Evolutionary conservation across 768 basidiomycete species (phyloP), one percentile per base, ranked within the genome.

Genomic region (Suillus paluster): DNA sequence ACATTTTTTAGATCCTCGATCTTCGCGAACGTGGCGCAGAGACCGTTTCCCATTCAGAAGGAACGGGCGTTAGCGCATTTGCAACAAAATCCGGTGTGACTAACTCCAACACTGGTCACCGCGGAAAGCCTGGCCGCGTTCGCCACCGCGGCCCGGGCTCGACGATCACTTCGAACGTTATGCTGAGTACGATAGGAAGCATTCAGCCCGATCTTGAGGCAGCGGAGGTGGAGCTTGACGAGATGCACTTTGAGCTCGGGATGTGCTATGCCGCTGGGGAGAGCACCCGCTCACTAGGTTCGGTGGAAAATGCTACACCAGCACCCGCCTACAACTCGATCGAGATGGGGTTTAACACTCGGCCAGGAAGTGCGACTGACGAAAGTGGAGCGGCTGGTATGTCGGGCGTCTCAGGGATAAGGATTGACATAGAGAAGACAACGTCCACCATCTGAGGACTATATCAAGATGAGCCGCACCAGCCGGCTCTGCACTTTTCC

Each of bases 1-100:
- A 21, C 52, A n/a, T 34, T 14, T 19, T n/a, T 34, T 61, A 90
- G 89, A 92, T 93, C 71, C 84, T 93, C 60, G 91, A 93, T 71
- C 84, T 93, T 63, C 89, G 89, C 30, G 89, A 93, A 71, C 87
- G 91, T 61, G 90, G 91, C 45, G 90, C 90, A 0, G 89, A 92
- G 70, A 27, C 23, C 9, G 88, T 87, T 21, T 83, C 85, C 2
- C 87, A 90, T 70, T 92, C 89, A 15, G 87, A 88, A 64, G 86
- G 86, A n/a, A 86, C 85, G 14, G 87, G 87, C 7, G 83, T 88
- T 53, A 82, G 85, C 14, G 86, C 85, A 2, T 89, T 88, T 62
- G 86, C 86, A 25, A 86, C 87, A 19, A 88, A 88, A 68, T 85
- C 85, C 23, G 79, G 84, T 64, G 64, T 76, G 36, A 66, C 68